Conservation (phyloP, 2,329 filamentous ascomycete genomes). For the Fusarium solani-melongenae region DNA sequence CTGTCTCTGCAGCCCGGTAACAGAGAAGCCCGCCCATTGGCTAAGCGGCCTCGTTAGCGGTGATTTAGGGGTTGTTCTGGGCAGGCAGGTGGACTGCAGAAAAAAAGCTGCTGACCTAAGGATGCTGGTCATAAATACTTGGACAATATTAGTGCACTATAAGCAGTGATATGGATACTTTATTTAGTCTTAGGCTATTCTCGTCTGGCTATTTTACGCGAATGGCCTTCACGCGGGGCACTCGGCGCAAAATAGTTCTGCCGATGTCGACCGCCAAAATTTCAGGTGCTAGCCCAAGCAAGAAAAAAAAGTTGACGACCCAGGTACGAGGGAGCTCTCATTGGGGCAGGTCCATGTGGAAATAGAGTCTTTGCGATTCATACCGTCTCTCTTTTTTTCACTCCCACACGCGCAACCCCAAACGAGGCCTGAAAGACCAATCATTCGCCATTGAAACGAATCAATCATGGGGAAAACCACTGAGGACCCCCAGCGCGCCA, state of each 20-base stretch:
- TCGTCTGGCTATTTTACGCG: constrained; percentile 4
- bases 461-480: constrained; percentile 32
- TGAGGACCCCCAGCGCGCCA: constrained; percentile 51
- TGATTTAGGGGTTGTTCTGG: constrained; percentile 1
- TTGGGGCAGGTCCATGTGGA: constrained; percentile 20
- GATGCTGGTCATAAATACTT: not conserved
- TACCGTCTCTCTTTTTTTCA: constrained; percentile 9
- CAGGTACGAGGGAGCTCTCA: constrained; percentile 27
- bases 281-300: constrained; percentile 30
- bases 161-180: not conserved
- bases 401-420: not conserved
- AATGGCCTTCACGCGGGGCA: not conserved
- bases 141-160: not conserved
- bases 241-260: constrained; percentile 9
- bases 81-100: not conserved
- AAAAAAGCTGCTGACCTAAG: not conserved
- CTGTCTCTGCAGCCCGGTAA: not conserved
- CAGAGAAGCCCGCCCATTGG: constrained; percentile 18
- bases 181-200: not conserved
- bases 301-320: constrained; percentile 42
- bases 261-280: constrained; percentile 48
- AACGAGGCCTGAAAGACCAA: not conserved
- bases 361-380: constrained; percentile 18
- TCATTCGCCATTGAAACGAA: not conserved
- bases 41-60: not conserved